Evolutionary conservation across 169 alveolate species (phyloP).

Genomic region (Eimeria sp.): DNA sequence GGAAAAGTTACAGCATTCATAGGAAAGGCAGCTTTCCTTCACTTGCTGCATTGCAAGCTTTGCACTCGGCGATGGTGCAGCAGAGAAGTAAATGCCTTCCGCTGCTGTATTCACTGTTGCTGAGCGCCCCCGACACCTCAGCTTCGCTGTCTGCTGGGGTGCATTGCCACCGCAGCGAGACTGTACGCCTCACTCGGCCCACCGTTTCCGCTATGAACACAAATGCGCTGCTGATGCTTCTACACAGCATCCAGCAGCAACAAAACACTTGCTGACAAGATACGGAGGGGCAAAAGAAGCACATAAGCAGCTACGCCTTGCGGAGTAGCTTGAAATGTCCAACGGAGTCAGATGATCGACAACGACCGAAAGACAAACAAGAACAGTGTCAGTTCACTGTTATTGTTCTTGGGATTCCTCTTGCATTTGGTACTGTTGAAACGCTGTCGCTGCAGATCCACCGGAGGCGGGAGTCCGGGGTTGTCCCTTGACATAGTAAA

Average conservation of each 20-base stretch:
- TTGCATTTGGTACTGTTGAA: background rate
- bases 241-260: constrained; percentile 36
- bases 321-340: background rate
- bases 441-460: constrained; percentile 22
- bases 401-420: background rate
- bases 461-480: background rate
- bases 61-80: background rate
- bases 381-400: background rate
- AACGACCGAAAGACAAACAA: background rate
- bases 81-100: background rate
- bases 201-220: background rate
- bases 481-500: constrained; percentile 8
- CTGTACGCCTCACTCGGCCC: constrained; percentile 15
- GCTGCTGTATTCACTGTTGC: constrained; percentile 26
- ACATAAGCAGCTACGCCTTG: background rate
- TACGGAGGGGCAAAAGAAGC: constrained; percentile 12
- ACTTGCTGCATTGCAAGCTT: background rate
- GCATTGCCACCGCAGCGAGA: constrained; percentile 23
- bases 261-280: constrained; percentile 28
- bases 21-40: background rate
- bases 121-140: constrained; percentile 8
- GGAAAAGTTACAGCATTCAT: constrained; percentile 4
- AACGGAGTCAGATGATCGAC: background rate
- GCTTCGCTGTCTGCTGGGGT: constrained; percentile 19
- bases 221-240: constrained; percentile 7